Evolutionary conservation across 345 rosid species (phyloP).

Genomic region (Populus deltoides): DNA sequence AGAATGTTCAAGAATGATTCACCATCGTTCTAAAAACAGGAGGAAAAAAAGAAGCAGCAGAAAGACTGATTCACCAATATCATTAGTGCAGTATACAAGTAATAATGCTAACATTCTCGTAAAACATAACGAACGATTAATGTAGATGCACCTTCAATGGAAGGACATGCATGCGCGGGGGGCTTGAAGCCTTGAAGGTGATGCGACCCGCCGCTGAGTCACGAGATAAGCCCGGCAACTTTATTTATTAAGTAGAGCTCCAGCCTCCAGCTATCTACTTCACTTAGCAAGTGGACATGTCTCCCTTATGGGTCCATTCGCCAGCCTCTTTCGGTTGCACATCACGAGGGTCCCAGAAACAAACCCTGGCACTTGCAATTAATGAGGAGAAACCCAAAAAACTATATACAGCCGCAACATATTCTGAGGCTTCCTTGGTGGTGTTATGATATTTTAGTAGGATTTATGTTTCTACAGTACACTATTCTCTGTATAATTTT

Average conservation of each 20-base stretch:
- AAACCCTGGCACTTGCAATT: not conserved
- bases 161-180: not conserved
- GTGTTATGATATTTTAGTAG: too few species aligned
- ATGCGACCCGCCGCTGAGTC: conserved; percentile 27
- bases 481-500: too few species aligned
- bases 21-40: too few species aligned
- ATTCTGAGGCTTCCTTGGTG: too few species aligned
- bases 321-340: conserved; percentile 24
- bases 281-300: not conserved
- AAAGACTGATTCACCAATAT: too few species aligned
- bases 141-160: too few species aligned
- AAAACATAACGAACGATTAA: not conserved
- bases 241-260: not conserved
- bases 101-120: not conserved
- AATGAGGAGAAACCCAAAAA: too few species aligned
- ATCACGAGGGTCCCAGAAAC: conserved; percentile 29
- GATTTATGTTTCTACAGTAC: too few species aligned
- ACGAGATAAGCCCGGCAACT: conserved; percentile 30
- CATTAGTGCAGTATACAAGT: not conserved
- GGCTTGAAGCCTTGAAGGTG: not conserved
- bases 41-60: too few species aligned
- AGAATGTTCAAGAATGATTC: too few species aligned
- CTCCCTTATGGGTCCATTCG: conserved; percentile 9
- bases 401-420: too few species aligned
- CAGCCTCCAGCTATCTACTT: not conserved